These are phyloP conservation scores for Ambrosiella beaveri DNA, from an alignment of 2,329 filamentous ascomycete species.

Conservation along the genomic window DNA sequence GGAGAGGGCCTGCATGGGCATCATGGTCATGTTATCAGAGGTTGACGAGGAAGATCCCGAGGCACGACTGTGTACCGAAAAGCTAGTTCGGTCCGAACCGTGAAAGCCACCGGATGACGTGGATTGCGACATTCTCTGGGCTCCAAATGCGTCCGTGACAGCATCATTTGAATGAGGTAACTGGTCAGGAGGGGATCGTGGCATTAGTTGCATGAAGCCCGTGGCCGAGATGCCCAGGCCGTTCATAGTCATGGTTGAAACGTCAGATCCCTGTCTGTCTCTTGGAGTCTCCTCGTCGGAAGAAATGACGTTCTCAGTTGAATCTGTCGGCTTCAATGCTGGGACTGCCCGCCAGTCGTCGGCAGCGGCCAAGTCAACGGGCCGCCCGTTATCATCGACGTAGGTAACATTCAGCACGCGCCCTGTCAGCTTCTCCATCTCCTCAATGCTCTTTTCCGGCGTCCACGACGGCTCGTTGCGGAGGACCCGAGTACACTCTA, in stretches of 20 bases:
- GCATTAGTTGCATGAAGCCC: not conserved
- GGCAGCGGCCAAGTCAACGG: not conserved
- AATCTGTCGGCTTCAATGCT: not conserved
- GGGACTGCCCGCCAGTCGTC: not conserved
- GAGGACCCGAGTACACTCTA: conserved; percentile 13
- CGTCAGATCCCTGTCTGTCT: not conserved
- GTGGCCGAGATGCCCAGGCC: not conserved
- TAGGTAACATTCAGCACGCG: not conserved
- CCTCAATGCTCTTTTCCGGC: not conserved
- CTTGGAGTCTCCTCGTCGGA: not conserved
- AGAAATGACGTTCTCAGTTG: not conserved
- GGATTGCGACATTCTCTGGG: not conserved
- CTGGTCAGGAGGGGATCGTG: not conserved
- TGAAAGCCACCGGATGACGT: not conserved
- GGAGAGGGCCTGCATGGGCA: too few species aligned
- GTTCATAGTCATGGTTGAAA: not conserved
- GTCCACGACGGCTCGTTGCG: not conserved
- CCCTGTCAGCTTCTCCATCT: not conserved
- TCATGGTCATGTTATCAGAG: too few species aligned
- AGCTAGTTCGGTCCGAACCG: too few species aligned
- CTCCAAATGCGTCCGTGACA: not conserved
- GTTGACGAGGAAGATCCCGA: too few species aligned
- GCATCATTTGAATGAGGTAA: not conserved
- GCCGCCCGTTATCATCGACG: not conserved
- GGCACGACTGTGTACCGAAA: too few species aligned